Conservation (phyloP, 345 rosid species). For the Salix purpurea region DNA sequence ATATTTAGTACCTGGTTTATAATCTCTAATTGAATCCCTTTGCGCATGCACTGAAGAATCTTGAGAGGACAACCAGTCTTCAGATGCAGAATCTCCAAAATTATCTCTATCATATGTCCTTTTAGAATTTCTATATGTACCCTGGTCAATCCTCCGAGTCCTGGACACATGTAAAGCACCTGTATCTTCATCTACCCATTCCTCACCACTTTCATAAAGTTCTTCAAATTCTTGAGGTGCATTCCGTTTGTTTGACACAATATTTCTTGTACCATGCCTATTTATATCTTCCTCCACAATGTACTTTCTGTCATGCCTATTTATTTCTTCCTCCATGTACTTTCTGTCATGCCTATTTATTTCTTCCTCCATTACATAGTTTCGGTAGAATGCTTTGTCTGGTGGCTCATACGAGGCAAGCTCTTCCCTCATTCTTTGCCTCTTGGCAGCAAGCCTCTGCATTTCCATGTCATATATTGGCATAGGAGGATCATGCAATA, state of each 20-base stretch:
- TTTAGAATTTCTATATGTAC: constrained; percentile 31
- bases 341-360: constrained; percentile 28
- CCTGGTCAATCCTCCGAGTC: constrained; percentile 23
- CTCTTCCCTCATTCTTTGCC: constrained; percentile 38
- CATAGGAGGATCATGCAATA: constrained; percentile 22
- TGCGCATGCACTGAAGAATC: constrained; percentile 29
- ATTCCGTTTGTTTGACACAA: constrained; percentile 31
- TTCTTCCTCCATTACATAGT: constrained; percentile 27
- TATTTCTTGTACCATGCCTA: constrained; percentile 26
- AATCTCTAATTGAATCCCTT: constrained; percentile 30
- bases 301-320: constrained; percentile 31
- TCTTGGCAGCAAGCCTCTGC: constrained; percentile 26
- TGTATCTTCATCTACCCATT: constrained; percentile 37
- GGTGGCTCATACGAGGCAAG: constrained; percentile 21
- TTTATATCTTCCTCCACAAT: constrained; percentile 22
- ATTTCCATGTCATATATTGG: constrained; percentile 26
- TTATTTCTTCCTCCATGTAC: constrained; percentile 26
- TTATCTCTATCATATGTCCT: constrained; percentile 30
- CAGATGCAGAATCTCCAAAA: constrained; percentile 27
- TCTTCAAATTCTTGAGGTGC: constrained; percentile 31
- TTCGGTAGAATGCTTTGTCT: constrained; percentile 33
- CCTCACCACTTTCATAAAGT: constrained; percentile 33
- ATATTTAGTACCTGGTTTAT: constrained; percentile 33
- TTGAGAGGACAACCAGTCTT: constrained; percentile 30
- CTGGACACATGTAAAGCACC: constrained; percentile 23